A percentile compares a stretch with the other conserved stretches of the same genome.
These are phyloP conservation scores for Malus domestica DNA, from an alignment of 306 rosid species.

Conservation along the genomic window ASM211411v1 NC_041803.1:53281501-53282000, in stretches of 20 bases:
- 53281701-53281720: constrained; percentile 61
- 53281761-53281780: constrained; percentile 62
- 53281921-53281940: constrained; percentile 74
- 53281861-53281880: constrained; percentile 25
- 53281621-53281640: constrained; percentile 8
- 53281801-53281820: neutral
- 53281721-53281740: constrained; percentile 17
- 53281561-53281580: constrained; percentile 4
- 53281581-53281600: constrained; percentile 23
- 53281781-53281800: constrained; percentile 35
- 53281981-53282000: constrained; percentile 23
- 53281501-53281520: constrained; percentile 55
- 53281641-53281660: constrained; percentile 21
- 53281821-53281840: neutral
- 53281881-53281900: constrained; percentile 30
- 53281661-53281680: constrained; percentile 23
- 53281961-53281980: constrained; percentile 23
- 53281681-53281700: constrained; percentile 35
- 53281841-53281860: constrained; percentile 1
- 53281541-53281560: constrained; percentile 8
- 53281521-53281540: constrained; percentile 39
- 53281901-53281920: constrained; percentile 34
- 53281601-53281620: constrained; percentile 13
- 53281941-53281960: constrained; percentile 79
- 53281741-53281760: constrained; percentile 18